phyloP scores from a whole-genome alignment of 2,329 filamentous ascomycete genomes.

The Aspergillus sojae region DNA sequence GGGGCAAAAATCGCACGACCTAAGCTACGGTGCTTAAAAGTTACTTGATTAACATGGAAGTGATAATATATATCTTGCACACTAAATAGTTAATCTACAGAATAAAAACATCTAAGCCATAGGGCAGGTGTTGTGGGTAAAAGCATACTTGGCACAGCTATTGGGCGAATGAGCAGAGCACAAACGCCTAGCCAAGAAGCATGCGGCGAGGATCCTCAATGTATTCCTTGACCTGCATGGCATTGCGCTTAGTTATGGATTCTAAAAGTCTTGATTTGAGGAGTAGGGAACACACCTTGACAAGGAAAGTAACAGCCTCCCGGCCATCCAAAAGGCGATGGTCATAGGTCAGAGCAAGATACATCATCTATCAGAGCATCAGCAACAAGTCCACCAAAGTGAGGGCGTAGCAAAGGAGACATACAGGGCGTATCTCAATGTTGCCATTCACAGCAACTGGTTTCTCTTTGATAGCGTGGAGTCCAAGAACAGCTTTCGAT shows the following conservation, averaged over 20 bases:
- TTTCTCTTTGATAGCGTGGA: slow-evolving; percentile 96
- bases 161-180: neutral
- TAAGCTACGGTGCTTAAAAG: neutral
- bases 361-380: slow-evolving; percentile 77
- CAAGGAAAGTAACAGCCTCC: slow-evolving; percentile 93
- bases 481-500: slow-evolving; percentile 71
- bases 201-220: slow-evolving; percentile 95
- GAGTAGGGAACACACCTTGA: slow-evolving; percentile 62
- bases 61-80: slow-evolving; percentile 15
- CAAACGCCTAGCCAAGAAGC: slow-evolving; percentile 61
- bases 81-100: slow-evolving; percentile 31
- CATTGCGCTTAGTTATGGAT: slow-evolving; percentile 13
- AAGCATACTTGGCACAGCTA: neutral
- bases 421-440: slow-evolving; percentile 81
- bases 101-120: slow-evolving; percentile 2
- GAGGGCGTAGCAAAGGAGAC: slow-evolving; percentile 19
- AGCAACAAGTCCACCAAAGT: slow-evolving; percentile 9
- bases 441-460: slow-evolving; percentile 89
- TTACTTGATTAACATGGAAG: neutral
- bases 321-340: slow-evolving; percentile 93
- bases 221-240: slow-evolving; percentile 76
- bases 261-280: neutral
- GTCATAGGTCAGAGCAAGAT: slow-evolving; percentile 95
- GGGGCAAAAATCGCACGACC: neutral
- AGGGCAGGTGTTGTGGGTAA: neutral